phyloP scores from a whole-genome alignment of 495 filamentous ascomycete species.

The Letharia lupina region DNA sequence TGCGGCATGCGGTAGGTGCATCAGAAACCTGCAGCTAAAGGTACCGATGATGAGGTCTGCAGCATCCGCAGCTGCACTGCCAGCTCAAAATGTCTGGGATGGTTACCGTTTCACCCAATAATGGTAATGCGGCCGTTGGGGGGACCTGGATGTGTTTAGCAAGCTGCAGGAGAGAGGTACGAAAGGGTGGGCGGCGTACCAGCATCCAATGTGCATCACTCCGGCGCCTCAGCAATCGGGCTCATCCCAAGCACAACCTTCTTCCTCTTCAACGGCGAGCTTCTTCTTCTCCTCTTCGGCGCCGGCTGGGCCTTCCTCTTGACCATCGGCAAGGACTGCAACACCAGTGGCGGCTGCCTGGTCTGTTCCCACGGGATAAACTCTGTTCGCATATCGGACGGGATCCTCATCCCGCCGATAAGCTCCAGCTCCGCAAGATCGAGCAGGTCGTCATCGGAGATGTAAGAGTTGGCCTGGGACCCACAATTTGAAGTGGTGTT shows the following conservation, averaged over 20 bases:
- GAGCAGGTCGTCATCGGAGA: conserved; percentile 26
- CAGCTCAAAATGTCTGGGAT: conserved; percentile 2
- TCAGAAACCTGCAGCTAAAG: neutral
- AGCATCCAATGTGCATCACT: conserved; percentile 13
- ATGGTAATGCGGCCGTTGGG: neutral
- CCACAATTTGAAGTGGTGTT: conserved; percentile 16
- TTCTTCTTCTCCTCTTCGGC: conserved; percentile 21
- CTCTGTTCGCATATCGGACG: neutral
- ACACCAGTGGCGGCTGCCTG: conserved; percentile 22
- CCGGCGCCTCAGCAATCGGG: conserved; percentile 22
- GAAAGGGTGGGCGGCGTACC: neutral
- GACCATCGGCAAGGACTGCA: conserved; percentile 13
- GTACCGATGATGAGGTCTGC: neutral
- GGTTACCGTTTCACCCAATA: neutral
- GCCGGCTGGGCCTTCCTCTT: conserved; percentile 3
- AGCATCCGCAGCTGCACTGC: neutral
- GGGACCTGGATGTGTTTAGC: neutral
- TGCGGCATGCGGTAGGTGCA: neutral
- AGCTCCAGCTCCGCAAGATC: conserved; percentile 21
- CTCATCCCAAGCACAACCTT: conserved; percentile 20
- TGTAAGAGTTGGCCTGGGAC: conserved; percentile 21
- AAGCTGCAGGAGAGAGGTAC: neutral
- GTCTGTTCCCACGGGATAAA: conserved; percentile 22
- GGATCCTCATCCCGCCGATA: conserved; percentile 17
- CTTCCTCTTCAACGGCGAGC: conserved; percentile 18